These are phyloP conservation scores for Teunomyces lycoperdinae DNA, from an alignment of 805 yeast species.

Conservation along the genomic window DNA sequence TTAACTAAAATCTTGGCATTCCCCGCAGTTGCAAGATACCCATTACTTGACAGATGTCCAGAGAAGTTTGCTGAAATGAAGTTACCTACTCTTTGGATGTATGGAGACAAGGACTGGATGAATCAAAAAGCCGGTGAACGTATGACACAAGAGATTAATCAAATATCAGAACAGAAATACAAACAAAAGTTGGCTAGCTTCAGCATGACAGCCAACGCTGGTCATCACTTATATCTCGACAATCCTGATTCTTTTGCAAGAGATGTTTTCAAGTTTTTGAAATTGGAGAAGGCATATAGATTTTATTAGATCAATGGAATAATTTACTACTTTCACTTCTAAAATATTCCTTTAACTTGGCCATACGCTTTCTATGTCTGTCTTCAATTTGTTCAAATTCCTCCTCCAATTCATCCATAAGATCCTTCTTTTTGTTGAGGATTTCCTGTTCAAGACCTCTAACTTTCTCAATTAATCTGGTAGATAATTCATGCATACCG, in stretches of 20 bases:
- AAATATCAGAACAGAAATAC: conserved; percentile 27
- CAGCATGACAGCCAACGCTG: conserved; percentile 40
- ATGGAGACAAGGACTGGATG: conserved; percentile 76
- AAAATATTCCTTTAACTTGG: not conserved
- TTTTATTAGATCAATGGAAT: not conserved
- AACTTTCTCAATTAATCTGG: not conserved
- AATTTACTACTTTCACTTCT: not conserved
- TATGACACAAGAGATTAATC: conserved; percentile 21
- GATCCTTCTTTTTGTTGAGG: not conserved
- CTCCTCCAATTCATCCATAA: not conserved
- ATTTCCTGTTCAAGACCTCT: not conserved
- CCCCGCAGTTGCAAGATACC: conserved; percentile 56
- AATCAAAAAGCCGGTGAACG: conserved; percentile 53
- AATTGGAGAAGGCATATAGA: conserved; percentile 10
- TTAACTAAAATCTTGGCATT: conserved; percentile 58
- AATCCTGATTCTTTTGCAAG: conserved; percentile 39
- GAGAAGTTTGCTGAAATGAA: conserved; percentile 36
- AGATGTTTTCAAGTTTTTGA: conserved; percentile 32
- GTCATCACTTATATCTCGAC: conserved; percentile 56
- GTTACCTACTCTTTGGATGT: conserved; percentile 55
- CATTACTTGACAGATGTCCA: conserved; percentile 53
- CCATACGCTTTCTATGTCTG: not conserved
- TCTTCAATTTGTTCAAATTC: conserved; percentile 1
- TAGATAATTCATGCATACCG: not conserved
- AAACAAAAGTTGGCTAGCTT: conserved; percentile 28